These are phyloP conservation scores for Cucurbitaria berberidis DNA, from an alignment of 2,329 filamentous ascomycete genomes.

Conservation along the genomic window DNA sequence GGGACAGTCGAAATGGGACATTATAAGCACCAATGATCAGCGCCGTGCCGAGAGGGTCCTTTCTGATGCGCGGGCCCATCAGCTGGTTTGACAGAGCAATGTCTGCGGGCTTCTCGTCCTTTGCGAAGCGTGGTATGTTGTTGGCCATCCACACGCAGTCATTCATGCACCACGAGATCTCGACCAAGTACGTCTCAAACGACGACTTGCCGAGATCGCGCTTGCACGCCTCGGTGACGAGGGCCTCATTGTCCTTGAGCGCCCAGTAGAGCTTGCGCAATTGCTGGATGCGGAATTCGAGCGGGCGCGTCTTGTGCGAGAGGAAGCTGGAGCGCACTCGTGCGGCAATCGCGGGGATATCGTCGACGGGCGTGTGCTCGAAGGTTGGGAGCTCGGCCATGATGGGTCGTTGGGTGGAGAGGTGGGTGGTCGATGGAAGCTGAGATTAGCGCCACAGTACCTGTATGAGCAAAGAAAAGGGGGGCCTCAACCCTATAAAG, in stretches of 20 bases:
- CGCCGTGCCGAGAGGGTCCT: slow-evolving; percentile 84
- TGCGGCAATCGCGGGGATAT: slow-evolving; percentile 48
- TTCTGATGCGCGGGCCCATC: slow-evolving; percentile 76
- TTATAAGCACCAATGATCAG: slow-evolving; percentile 94
- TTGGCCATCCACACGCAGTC: slow-evolving; percentile 81
- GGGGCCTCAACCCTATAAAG: background rate
- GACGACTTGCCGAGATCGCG: slow-evolving; percentile 78
- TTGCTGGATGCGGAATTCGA: slow-evolving; percentile 83
- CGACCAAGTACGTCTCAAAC: slow-evolving; percentile 75
- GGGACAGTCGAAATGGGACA: slow-evolving; percentile 82
- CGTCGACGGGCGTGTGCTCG: slow-evolving; percentile 45
- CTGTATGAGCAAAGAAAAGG: background rate
- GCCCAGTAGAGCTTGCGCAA: slow-evolving; percentile 96
- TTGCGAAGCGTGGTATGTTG: slow-evolving; percentile 80
- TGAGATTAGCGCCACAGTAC: background rate
- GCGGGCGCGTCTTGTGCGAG: slow-evolving; percentile 78
- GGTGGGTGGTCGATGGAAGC: background rate
- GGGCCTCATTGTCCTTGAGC: slow-evolving; percentile 75
- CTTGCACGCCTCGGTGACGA: slow-evolving; percentile 75
- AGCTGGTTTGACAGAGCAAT: slow-evolving; percentile 71
- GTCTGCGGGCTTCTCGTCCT: slow-evolving; percentile 77
- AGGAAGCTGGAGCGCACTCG: slow-evolving; percentile 72
- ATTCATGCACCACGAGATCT: slow-evolving; percentile 79
- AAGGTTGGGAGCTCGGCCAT: slow-evolving; percentile 39
- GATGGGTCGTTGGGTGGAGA: background rate